Evolutionary conservation across 306 rosid genomes (phyloP).

Genomic region (Bauhinia variegata): DNA sequence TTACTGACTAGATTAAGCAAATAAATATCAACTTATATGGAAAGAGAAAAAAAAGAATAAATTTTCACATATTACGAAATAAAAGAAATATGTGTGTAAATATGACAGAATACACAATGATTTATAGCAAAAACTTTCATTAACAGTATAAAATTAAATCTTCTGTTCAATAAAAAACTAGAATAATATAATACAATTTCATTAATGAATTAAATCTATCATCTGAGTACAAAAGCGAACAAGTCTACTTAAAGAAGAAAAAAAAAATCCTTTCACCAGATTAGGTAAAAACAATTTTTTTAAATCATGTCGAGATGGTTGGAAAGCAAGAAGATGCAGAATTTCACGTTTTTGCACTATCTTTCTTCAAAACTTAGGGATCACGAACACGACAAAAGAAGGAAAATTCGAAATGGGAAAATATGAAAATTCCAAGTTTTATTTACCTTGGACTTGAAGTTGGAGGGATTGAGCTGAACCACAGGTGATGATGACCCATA

Average conservation of each 20-base stretch:
- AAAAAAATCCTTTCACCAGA: neutral
- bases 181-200: neutral
- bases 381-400: conserved; percentile 19
- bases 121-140: neutral
- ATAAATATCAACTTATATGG: conserved; percentile 7
- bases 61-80: conserved; percentile 4
- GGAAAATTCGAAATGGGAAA: neutral
- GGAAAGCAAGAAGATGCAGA: conserved; percentile 25
- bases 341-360: conserved; percentile 26
- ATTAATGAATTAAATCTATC: neutral
- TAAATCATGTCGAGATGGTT: conserved; percentile 35
- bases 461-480: conserved; percentile 84
- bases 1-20: conserved; percentile 7
- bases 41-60: neutral
- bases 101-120: conserved; percentile 3
- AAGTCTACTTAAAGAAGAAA: neutral
- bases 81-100: neutral
- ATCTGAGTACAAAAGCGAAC: neutral
- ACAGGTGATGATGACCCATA: conserved; percentile 93
- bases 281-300: neutral
- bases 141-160: conserved; percentile 1
- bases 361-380: conserved; percentile 26
- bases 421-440: neutral
- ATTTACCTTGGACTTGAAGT: conserved; percentile 93
- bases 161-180: neutral